phyloP scores from a whole-genome alignment of 306 rosid genomes.

The Elaeagnus macrophylla region DNA sequence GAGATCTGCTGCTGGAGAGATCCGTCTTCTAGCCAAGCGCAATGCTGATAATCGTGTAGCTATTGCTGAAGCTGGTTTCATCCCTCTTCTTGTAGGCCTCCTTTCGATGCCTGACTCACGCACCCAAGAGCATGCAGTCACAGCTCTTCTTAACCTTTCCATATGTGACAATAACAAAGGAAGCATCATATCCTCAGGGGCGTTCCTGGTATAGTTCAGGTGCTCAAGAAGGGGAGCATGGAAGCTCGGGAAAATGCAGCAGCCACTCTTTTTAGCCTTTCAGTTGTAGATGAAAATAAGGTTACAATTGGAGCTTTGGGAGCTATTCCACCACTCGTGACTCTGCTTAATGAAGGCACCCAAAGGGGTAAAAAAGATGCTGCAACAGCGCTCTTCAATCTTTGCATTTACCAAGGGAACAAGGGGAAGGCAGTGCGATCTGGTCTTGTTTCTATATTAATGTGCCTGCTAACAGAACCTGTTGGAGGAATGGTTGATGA shows the following conservation, averaged over 20 bases:
- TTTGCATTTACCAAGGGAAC: conserved; percentile 94
- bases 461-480: conserved; percentile 74
- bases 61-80: conserved; percentile 96
- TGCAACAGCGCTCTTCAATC: conserved; percentile 92
- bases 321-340: conserved; percentile 89
- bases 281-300: conserved; percentile 90
- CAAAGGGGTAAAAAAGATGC: conserved; percentile 99
- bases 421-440: conserved; percentile 95
- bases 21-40: conserved; percentile 97
- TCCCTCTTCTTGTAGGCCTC: conserved; percentile 79
- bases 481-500: conserved; percentile 96
- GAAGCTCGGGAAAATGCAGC: conserved; percentile 99
- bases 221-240: conserved; percentile 92
- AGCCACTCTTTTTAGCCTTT: conserved; percentile 96
- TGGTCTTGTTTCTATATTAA: conserved; percentile 80
- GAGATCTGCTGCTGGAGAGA: conserved; percentile 84
- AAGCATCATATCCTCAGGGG: conserved; percentile 67
- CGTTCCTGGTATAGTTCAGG: conserved; percentile 93
- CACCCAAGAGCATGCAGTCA: conserved; percentile 98
- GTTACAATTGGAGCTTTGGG: conserved; percentile 75
- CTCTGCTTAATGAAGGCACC: conserved; percentile 75
- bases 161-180: conserved; percentile 89
- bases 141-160: conserved; percentile 95
- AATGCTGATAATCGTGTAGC: conserved; percentile 96
- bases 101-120: conserved; percentile 74